These are phyloP conservation scores for Sarcodon aspratus DNA, from an alignment of 768 basidiomycete genomes.

Conservation along the genomic window DNA sequence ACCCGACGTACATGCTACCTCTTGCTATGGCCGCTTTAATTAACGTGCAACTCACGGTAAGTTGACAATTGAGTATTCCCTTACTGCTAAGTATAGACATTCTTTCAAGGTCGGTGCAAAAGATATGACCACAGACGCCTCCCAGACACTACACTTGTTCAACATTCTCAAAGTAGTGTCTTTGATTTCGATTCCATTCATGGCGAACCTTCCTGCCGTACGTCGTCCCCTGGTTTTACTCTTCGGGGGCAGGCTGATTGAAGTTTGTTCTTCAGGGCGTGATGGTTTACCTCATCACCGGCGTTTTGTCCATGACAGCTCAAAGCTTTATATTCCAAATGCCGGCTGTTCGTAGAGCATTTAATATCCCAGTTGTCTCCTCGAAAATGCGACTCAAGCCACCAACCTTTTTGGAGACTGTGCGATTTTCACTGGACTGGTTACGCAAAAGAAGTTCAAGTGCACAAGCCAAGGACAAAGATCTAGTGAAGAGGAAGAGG, in stretches of 20 bases:
- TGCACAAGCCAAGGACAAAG: background rate
- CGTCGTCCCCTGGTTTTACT: conserved; percentile 15
- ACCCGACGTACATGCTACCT: conserved; percentile 71
- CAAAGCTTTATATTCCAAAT: conserved; percentile 37
- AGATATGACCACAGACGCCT: conserved; percentile 33
- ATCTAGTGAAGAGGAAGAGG: background rate
- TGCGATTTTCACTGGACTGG: background rate
- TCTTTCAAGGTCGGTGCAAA: conserved; percentile 35
- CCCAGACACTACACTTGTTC: conserved; percentile 54
- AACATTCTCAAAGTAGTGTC: conserved; percentile 55
- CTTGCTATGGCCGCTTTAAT: conserved; percentile 42
- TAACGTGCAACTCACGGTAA: conserved; percentile 59
- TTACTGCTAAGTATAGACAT: conserved; percentile 1
- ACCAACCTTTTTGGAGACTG: background rate
- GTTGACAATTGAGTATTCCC: background rate
- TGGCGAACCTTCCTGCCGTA: conserved; percentile 57
- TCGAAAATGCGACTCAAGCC: background rate
- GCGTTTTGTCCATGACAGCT: conserved; percentile 30
- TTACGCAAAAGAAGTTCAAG: background rate
- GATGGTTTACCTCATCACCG: conserved; percentile 44
- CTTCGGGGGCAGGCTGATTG: background rate
- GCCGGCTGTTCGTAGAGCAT: conserved; percentile 26
- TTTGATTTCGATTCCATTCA: conserved; percentile 35
- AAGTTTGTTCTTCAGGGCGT: conserved; percentile 30
- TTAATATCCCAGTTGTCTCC: conserved; percentile 21